Evolutionary conservation across 2,329 filamentous ascomycete genomes (phyloP), one percentile per base, ranked within the genome.

Genomic region (Aureobasidium subglaciale): DNA sequence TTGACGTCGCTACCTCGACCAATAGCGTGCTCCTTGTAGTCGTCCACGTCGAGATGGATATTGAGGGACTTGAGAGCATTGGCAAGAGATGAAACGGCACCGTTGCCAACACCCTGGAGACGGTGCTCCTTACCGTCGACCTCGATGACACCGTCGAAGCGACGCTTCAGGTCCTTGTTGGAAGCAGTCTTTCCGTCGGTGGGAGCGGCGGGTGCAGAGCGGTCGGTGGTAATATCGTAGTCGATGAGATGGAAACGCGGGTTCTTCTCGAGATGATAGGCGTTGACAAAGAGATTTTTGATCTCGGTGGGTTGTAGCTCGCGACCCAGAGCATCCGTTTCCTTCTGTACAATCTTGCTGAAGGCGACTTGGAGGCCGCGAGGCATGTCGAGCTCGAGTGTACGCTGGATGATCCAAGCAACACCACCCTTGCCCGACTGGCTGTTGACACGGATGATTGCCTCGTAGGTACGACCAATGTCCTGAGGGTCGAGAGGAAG

Each of bases 11-110:
- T 82, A 59, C 88, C 89, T 50, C 79, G 78, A 61, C 90, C 90
- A 63, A 97, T 90, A 25, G 91, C 87, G 73, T 97, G 92, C 72
- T 97, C 93, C 77, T 95, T 96, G 78, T 97, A 97, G 70, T 96
- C 90, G 42, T 85, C 82, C 50, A 97, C 90, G 67, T 97, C 92
- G 22, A 97, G 77, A 66, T 95, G 86, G 60, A 97, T 86, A 57
- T 89, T 88, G 30, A 97, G 74, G 15, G 78, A 78, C 63, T 83
- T 82, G 40, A 99, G 79, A 15, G 91, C 92, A 64, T 90, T 85
- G 2, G 89, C 89, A 66, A 97, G 75, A 60, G 87, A 89, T 3
- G 90, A 96, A 64, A 97, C 89, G 30, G 92, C 90, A 66, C 92
- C 92, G 67, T 91, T 95, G 30, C 92, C 92, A 9, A 85, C 81